A percentile compares a stretch with the other conserved stretches of the same genome.
Evolutionary conservation across 345 rosid species (phyloP).

Genomic region (Psidium friedrichsthalianum): DNA sequence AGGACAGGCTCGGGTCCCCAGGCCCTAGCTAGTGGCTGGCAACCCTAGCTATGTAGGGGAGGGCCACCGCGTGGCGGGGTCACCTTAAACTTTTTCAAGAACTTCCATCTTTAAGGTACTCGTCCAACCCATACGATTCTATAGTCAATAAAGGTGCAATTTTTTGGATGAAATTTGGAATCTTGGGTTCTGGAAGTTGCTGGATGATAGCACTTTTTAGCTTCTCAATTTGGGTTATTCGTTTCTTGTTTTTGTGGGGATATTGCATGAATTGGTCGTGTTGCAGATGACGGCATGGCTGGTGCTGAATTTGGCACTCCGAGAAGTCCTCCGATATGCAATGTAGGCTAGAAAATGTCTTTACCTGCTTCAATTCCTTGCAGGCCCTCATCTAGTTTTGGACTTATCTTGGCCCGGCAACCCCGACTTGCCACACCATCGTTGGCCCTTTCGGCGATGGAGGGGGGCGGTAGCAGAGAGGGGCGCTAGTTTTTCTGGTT

Average conservation of each 20-base stretch:
- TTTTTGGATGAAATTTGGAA: background rate
- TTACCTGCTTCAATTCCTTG: no score
- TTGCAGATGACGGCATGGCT: constrained; percentile 30
- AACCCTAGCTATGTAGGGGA: no score
- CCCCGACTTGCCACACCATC: no score
- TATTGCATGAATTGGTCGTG: background rate
- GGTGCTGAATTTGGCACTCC: constrained; percentile 13
- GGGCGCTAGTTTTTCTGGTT: no score
- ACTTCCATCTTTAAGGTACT: constrained; percentile 26
- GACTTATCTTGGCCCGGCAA: no score
- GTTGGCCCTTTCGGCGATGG: no score
- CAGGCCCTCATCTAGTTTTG: no score
- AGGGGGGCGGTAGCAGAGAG: no score
- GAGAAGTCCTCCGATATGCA: constrained; percentile 15
- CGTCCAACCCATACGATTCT: no score
- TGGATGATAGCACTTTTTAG: background rate
- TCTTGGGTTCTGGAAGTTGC: background rate
- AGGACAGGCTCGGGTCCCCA: no score
- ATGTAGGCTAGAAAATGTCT: background rate
- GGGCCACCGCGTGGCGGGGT: no score
- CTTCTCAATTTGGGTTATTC: background rate
- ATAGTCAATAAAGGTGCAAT: background rate
- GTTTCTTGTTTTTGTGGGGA: background rate
- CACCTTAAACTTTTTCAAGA: constrained; percentile 63
- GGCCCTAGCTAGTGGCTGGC: no score